Conservation (phyloP, 2,329 filamentous ascomycete species). For the Microdochium paspali region DNA sequence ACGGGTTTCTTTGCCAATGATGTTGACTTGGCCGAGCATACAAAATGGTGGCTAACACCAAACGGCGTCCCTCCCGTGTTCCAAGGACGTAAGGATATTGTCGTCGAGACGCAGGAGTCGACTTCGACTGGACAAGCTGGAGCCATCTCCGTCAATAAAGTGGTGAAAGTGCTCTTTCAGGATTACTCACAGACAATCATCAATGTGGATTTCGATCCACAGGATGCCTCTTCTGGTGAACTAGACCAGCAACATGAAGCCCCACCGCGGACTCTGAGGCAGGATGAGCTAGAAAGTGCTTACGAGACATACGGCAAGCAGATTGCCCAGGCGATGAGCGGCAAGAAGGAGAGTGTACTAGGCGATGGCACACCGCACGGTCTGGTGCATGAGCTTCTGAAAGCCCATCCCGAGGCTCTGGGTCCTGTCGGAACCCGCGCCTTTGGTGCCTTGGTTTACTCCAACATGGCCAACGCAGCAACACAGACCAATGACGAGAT, state of each 20-base stretch:
- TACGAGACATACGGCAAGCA: conserved; percentile 74
- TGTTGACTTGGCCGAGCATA: conserved; percentile 64
- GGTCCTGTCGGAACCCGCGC: conserved; percentile 78
- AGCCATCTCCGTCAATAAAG: conserved; percentile 63
- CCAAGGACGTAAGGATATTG: conserved; percentile 73
- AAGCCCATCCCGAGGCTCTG: conserved; percentile 63
- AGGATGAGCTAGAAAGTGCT: conserved; percentile 85
- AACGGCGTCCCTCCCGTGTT: conserved; percentile 73
- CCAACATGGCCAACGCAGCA: conserved; percentile 89
- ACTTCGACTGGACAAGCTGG: conserved; percentile 60
- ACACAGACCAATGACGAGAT: conserved; percentile 90
- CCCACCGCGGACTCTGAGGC: conserved; percentile 71
- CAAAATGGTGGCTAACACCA: conserved; percentile 80
- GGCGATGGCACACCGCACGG: conserved; percentile 75
- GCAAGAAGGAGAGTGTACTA: conserved; percentile 70
- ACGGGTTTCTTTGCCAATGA: conserved; percentile 82
- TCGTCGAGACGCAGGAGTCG: conserved; percentile 74
- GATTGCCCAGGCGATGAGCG: conserved; percentile 60
- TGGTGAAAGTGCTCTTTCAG: conserved; percentile 81
- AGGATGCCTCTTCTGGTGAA: conserved; percentile 61
- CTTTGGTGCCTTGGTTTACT: conserved; percentile 87
- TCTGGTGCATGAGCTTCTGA: conserved; percentile 71
- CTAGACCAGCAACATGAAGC: conserved; percentile 81
- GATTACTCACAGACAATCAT: conserved; percentile 95
- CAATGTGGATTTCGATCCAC: conserved; percentile 67